Percentiles rank a stretch among this genome's conserved stretches.
Evolutionary conservation across 345 rosid genomes (phyloP).

Genomic region (Cardiospermum halicacabum): DNA sequence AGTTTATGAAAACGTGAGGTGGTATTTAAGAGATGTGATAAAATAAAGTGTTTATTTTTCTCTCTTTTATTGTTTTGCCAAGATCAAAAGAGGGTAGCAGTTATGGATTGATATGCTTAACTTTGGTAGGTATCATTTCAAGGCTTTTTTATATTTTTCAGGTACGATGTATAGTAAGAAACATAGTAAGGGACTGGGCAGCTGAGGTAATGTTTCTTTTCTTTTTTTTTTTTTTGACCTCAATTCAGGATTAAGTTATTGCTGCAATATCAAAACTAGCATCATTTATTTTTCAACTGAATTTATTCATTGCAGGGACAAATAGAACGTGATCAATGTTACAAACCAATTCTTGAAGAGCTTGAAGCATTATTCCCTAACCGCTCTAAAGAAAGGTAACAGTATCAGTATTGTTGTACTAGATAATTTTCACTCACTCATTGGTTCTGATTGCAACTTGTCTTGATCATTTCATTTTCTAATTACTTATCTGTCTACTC

Average conservation of each 20-base stretch:
- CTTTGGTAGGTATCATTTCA: not conserved
- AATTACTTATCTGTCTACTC: not conserved
- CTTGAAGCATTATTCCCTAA: slow-evolving; percentile 76
- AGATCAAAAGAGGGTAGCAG: not conserved
- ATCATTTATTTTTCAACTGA: slow-evolving; percentile 4
- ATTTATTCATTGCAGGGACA: slow-evolving; percentile 49
- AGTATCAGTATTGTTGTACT: slow-evolving; percentile 1
- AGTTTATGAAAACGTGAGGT: not conserved
- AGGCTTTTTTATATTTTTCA: slow-evolving; percentile 28
- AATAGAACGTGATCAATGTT: slow-evolving; percentile 86
- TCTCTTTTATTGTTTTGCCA: not conserved
- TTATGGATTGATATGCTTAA: not conserved
- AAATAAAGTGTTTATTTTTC: not conserved
- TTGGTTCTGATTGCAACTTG: not conserved
- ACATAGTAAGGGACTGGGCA: slow-evolving; percentile 98
- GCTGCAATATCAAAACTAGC: slow-evolving; percentile 6
- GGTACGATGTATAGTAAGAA: slow-evolving; percentile 96
- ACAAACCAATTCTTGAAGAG: slow-evolving; percentile 88
- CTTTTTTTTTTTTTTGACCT: slow-evolving; percentile 9
- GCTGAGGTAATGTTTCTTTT: slow-evolving; percentile 59
- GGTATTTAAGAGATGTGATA: not conserved
- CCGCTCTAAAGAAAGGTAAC: slow-evolving; percentile 62
- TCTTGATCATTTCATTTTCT: slow-evolving; percentile 6
- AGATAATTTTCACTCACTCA: not conserved
- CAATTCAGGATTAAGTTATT: not conserved